A percentile compares a stretch with the other conserved stretches of the same genome.
Conservation (phyloP, 2,329 filamentous ascomycete genomes). For the Calonectria pseudoturangicola region DNA sequence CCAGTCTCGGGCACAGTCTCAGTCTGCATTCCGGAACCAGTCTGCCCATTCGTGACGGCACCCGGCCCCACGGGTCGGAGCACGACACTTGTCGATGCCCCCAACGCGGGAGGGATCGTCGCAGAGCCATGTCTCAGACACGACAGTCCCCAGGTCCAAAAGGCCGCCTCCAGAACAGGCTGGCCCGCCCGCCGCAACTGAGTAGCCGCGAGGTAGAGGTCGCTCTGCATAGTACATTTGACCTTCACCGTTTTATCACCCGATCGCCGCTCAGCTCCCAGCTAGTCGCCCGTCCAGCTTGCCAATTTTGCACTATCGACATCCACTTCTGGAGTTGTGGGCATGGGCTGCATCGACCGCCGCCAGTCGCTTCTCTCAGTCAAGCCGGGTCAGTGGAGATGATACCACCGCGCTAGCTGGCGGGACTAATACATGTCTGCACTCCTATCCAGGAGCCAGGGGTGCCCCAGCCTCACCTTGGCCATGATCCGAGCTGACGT, state of each 20-base stretch:
- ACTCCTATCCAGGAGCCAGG: constrained; percentile 35
- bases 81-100: constrained; percentile 37
- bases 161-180: constrained; percentile 35
- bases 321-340: constrained; percentile 30
- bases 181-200: constrained; percentile 39
- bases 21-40: constrained; percentile 6
- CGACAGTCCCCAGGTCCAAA: constrained; percentile 25
- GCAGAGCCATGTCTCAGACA: constrained; percentile 47
- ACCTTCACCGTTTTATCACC: constrained; percentile 28
- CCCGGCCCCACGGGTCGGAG: constrained; percentile 43
- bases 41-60: constrained; percentile 38
- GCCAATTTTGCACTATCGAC: too few relatives aligned
- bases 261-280: too few relatives aligned
- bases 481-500: constrained; percentile 27
- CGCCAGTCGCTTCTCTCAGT: constrained; percentile 39
- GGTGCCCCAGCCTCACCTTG: constrained; percentile 38
- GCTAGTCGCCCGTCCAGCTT: too few relatives aligned
- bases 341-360: constrained; percentile 35
- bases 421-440: constrained; percentile 37
- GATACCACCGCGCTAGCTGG: constrained; percentile 43
- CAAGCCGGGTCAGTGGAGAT: constrained; percentile 41
- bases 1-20: constrained; percentile 25
- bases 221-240: constrained; percentile 19
- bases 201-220: constrained; percentile 40
- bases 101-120: constrained; percentile 41